Evolutionary conservation across 306 rosid genomes (phyloP).

Genomic region (Lathyrus tuberosus): DNA sequence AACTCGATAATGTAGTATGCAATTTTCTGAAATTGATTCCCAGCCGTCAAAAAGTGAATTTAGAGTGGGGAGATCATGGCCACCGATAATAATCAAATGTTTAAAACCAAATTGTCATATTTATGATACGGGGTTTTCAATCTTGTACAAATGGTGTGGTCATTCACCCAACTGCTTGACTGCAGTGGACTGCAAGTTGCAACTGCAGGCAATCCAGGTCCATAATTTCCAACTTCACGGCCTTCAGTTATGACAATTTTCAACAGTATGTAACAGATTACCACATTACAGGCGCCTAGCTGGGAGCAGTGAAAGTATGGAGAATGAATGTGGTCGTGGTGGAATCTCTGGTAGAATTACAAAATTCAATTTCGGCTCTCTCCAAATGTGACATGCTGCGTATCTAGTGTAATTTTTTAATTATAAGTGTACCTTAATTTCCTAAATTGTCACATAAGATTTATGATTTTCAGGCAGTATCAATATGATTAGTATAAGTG

Average conservation of each 20-base stretch:
- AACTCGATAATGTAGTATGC: slow-evolving; percentile 36
- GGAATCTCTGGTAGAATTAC: slow-evolving; percentile 1
- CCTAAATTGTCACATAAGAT: not conserved
- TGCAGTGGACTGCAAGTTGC: not conserved
- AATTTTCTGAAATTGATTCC: slow-evolving; percentile 4
- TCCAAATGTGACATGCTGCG: not conserved
- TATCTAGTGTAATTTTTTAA: not conserved
- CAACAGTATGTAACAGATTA: slow-evolving; percentile 23
- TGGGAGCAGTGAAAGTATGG: slow-evolving; percentile 7
- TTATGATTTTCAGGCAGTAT: not conserved
- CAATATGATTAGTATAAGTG: not conserved
- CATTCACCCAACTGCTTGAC: not conserved
- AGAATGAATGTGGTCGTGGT: not conserved
- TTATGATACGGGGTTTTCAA: not conserved
- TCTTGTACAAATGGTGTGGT: not conserved
- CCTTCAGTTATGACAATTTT: slow-evolving; percentile 8
- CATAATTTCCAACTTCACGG: slow-evolving; percentile 15
- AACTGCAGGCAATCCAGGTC: not conserved
- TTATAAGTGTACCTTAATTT: not conserved
- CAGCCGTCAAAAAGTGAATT: not conserved
- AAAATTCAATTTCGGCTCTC: not conserved
- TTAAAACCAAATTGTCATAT: not conserved
- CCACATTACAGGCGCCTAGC: not conserved
- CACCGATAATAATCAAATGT: not conserved
- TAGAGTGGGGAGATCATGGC: not conserved